phyloP scores from a whole-genome alignment of 139 green algal genomes.

The Diplosphaera chodatii region DNA sequence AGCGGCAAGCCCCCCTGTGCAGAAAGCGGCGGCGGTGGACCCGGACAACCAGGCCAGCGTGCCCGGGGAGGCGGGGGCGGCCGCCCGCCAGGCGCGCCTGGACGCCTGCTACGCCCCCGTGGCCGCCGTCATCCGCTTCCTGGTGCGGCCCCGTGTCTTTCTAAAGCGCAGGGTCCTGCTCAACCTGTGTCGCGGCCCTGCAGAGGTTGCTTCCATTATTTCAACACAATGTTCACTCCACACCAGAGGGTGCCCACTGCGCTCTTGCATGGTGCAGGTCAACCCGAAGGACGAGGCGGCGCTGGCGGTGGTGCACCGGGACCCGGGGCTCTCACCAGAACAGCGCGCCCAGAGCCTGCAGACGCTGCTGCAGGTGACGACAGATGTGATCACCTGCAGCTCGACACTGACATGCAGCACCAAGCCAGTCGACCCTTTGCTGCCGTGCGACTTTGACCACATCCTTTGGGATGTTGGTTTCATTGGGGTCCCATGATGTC shows the following conservation, averaged over 20 bases:
- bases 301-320: constrained; percentile 1
- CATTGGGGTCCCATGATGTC: too few species aligned
- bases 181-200: too few species aligned
- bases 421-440: too few species aligned
- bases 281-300: constrained; percentile 4
- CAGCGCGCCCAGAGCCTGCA: constrained; percentile 6
- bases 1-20: too few species aligned
- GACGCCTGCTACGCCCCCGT: constrained; percentile 51
- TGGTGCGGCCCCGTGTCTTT: constrained; percentile 26
- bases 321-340: not conserved
- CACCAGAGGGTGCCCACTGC: too few species aligned
- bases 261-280: not conserved
- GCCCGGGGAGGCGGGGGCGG: constrained; percentile 30
- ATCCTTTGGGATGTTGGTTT: too few species aligned
- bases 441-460: too few species aligned
- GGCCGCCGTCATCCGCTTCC: constrained; percentile 32
- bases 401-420: too few species aligned
- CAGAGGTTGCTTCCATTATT: too few species aligned
- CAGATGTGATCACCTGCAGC: too few species aligned
- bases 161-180: too few species aligned
- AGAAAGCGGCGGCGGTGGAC: constrained; percentile 62
- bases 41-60: constrained; percentile 37
- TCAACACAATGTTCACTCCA: too few species aligned
- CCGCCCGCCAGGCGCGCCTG: constrained; percentile 31
- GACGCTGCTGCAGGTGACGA: constrained; percentile 9